Percentiles rank a stretch among this genome's conserved stretches.
These are phyloP conservation scores for Suillus subalutaceus DNA, from an alignment of 768 basidiomycete species.

Conservation along the genomic window DNA sequence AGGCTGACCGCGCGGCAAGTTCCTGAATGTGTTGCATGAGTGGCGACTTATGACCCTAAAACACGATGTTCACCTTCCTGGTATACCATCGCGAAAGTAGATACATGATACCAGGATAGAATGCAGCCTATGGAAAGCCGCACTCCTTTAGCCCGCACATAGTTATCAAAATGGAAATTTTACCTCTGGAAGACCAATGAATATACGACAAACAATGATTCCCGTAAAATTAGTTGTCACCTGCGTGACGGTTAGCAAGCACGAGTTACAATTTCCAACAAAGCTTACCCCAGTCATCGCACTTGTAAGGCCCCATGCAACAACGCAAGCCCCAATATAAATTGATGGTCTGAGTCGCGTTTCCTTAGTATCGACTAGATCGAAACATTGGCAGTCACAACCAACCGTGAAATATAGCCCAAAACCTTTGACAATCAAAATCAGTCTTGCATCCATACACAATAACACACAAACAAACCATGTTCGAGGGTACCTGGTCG, in stretches of 20 bases:
- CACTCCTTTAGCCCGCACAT: too few relatives aligned
- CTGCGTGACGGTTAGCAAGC: slow-evolving; percentile 31
- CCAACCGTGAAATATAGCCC: slow-evolving; percentile 54
- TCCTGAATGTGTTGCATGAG: slow-evolving; percentile 41
- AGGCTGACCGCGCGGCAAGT: slow-evolving; percentile 63
- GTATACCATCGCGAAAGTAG: slow-evolving; percentile 60
- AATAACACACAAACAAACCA: slow-evolving; percentile 40
- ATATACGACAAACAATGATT: slow-evolving; percentile 58
- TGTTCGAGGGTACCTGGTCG: slow-evolving; percentile 61
- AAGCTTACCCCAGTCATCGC: slow-evolving; percentile 57
- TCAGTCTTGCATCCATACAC: neutral
- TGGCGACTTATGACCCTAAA: neutral
- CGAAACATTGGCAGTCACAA: neutral
- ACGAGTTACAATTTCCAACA: neutral
- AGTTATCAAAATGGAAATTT: neutral
- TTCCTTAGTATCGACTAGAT: neutral
- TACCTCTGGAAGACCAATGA: slow-evolving; percentile 65
- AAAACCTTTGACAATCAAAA: slow-evolving; percentile 46
- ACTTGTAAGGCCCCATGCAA: slow-evolving; percentile 66
- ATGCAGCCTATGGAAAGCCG: slow-evolving; percentile 46
- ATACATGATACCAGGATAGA: slow-evolving; percentile 60
- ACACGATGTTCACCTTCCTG: slow-evolving; percentile 29
- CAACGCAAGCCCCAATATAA: slow-evolving; percentile 63
- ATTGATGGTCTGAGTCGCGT: slow-evolving; percentile 50
- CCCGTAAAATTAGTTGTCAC: slow-evolving; percentile 56